Evolutionary conservation across 306 rosid genomes (phyloP).

Genomic region (Styphnolobium japonicum): DNA sequence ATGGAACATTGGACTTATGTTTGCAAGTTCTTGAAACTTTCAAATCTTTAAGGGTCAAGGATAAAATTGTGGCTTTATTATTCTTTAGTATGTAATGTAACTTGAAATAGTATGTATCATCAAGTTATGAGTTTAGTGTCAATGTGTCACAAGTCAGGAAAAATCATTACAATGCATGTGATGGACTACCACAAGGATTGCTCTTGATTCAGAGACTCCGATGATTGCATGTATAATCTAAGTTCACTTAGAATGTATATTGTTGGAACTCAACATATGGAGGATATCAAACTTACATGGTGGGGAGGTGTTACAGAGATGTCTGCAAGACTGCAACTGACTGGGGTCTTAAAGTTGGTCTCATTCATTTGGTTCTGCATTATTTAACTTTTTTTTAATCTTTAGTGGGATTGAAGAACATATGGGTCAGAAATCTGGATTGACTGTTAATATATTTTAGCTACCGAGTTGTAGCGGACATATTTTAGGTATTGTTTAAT

Average conservation of each 20-base stretch:
- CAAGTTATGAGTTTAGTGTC: neutral
- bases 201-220: neutral
- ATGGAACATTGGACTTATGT: neutral
- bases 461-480: neutral
- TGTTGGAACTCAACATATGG: neutral
- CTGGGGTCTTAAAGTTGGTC: neutral
- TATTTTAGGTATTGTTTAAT: neutral
- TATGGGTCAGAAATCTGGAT: slow-evolving; percentile 1
- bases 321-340: neutral
- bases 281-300: neutral
- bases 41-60: neutral
- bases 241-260: neutral
- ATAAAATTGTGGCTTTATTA: too few relatives aligned
- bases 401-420: neutral
- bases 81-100: too few relatives aligned
- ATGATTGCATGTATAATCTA: neutral
- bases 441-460: neutral
- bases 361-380: neutral
- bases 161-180: neutral
- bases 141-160: neutral
- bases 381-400: too few relatives aligned
- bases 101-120: neutral
- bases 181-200: neutral
- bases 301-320: neutral
- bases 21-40: neutral